A percentile compares a stretch with the other conserved stretches of the same genome.
Evolutionary conservation across 1,139 yeast genomes (phyloP).

Genomic region (Saccharomycopsis hybrid): DNA sequence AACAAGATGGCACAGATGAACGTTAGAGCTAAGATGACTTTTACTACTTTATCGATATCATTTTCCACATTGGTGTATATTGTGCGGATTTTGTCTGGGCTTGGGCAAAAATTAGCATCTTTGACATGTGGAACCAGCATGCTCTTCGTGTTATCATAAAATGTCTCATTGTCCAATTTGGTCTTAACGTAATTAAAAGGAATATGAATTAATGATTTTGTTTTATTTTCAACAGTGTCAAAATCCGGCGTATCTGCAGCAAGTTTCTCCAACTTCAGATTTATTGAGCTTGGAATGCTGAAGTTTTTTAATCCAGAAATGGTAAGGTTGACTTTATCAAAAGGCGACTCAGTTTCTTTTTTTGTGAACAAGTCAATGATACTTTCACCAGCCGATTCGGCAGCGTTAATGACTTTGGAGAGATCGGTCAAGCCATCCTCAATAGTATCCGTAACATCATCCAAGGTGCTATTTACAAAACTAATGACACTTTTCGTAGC

Average conservation of each 20-base stretch:
- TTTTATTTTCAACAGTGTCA: slow-evolving; percentile 45
- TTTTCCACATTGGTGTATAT: slow-evolving; percentile 31
- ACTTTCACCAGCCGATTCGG: slow-evolving; percentile 37
- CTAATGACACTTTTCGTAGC: slow-evolving; percentile 57
- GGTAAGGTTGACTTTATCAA: slow-evolving; percentile 50
- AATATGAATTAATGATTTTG: slow-evolving; percentile 37
- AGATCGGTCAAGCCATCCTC: slow-evolving; percentile 56
- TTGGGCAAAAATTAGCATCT: slow-evolving; percentile 9
- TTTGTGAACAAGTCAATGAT: slow-evolving; percentile 54
- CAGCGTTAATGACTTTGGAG: slow-evolving; percentile 45
- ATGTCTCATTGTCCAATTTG: slow-evolving; percentile 4
- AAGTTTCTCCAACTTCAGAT: slow-evolving; percentile 43
- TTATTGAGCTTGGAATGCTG: slow-evolving; percentile 56
- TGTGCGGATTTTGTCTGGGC: slow-evolving; percentile 18
- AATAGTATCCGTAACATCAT: slow-evolving; percentile 47
- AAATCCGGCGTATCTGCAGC: slow-evolving; percentile 50
- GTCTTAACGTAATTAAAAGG: slow-evolving; percentile 52
- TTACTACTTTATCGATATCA: slow-evolving; percentile 32
- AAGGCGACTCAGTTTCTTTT: slow-evolving; percentile 30
- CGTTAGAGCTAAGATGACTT: slow-evolving; percentile 36
- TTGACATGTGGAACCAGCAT: slow-evolving; percentile 11
- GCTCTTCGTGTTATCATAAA: neutral
- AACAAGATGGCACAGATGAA: slow-evolving; percentile 34
- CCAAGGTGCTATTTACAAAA: slow-evolving; percentile 56
- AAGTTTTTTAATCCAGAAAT: slow-evolving; percentile 49